These are phyloP conservation scores for Melampsora larici-populina DNA, from an alignment of 1,284 basidiomycete species.

Conservation along the genomic window DNA sequence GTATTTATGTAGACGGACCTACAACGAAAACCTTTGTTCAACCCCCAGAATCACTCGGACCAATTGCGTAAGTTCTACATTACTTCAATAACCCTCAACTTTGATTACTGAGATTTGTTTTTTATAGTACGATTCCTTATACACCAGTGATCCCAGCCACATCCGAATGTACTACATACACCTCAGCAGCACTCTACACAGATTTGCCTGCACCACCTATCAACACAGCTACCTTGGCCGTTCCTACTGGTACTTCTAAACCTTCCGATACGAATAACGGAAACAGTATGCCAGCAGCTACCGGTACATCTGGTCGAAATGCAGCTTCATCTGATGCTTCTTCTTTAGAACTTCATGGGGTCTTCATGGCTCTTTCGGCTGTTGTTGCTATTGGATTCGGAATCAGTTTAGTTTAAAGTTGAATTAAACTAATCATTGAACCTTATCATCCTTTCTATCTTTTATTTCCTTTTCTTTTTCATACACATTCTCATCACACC, in stretches of 20 bases:
- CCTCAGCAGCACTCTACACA: conserved; percentile 61
- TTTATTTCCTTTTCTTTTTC: neutral
- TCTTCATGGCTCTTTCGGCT: neutral
- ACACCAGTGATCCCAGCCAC: conserved; percentile 62
- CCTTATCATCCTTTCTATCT: neutral
- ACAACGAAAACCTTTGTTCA: conserved; percentile 58
- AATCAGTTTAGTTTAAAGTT: neutral
- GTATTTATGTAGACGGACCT: conserved; percentile 42
- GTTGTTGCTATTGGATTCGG: neutral
- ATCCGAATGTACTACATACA: conserved; percentile 64
- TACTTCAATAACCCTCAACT: neutral
- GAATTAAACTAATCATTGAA: too few relatives aligned
- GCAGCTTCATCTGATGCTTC: neutral
- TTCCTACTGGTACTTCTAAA: neutral
- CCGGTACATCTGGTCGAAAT: neutral
- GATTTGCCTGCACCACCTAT: conserved; percentile 43
- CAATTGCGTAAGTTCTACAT: conserved; percentile 54
- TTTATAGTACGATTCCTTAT: conserved; percentile 61
- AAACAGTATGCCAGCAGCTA: neutral
- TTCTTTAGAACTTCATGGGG: neutral
- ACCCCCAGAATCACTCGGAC: conserved; percentile 62
- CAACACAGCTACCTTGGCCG: neutral
- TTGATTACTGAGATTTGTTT: neutral
- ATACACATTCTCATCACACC: neutral
- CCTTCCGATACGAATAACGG: neutral